These are phyloP conservation scores for Thalassiosira hispida DNA, from an alignment of 352 stramenopile genomes.

Conservation along the genomic window DNA sequence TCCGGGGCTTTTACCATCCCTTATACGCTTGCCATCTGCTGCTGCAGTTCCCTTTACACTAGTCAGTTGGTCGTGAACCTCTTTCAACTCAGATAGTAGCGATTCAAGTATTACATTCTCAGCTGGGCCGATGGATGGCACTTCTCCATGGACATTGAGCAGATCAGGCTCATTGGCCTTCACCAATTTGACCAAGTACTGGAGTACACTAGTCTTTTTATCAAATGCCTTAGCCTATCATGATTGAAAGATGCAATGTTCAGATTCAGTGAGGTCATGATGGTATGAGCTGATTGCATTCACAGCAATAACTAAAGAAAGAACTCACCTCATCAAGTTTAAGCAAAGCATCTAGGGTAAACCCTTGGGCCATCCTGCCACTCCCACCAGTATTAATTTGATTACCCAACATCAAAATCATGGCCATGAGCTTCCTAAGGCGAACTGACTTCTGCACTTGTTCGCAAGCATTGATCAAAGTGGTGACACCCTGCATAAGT, in stretches of 20 bases:
- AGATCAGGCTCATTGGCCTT: slow-evolving; percentile 93
- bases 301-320: not conserved
- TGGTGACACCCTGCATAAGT: slow-evolving; percentile 81
- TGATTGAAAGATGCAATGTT: slow-evolving; percentile 7
- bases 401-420: slow-evolving; percentile 97
- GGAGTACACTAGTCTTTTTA: slow-evolving; percentile 97
- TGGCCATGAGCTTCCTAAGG: slow-evolving; percentile 94
- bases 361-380: slow-evolving; percentile 90
- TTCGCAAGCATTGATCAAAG: slow-evolving; percentile 91
- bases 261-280: not conserved
- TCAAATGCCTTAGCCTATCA: slow-evolving; percentile 89
- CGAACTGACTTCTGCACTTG: slow-evolving; percentile 92
- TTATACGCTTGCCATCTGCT: slow-evolving; percentile 64
- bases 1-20: slow-evolving; percentile 47
- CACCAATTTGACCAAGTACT: slow-evolving; percentile 96
- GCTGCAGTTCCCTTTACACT: slow-evolving; percentile 70
- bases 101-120: slow-evolving; percentile 84
- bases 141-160: slow-evolving; percentile 91
- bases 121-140: slow-evolving; percentile 87
- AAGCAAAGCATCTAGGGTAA: slow-evolving; percentile 95
- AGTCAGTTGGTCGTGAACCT: slow-evolving; percentile 71
- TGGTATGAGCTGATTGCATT: not conserved
- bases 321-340: slow-evolving; percentile 86
- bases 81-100: slow-evolving; percentile 75
- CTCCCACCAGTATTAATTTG: slow-evolving; percentile 92